phyloP scores from a whole-genome alignment of 306 rosid species.

The Gastrolobium bilobum region DNA sequence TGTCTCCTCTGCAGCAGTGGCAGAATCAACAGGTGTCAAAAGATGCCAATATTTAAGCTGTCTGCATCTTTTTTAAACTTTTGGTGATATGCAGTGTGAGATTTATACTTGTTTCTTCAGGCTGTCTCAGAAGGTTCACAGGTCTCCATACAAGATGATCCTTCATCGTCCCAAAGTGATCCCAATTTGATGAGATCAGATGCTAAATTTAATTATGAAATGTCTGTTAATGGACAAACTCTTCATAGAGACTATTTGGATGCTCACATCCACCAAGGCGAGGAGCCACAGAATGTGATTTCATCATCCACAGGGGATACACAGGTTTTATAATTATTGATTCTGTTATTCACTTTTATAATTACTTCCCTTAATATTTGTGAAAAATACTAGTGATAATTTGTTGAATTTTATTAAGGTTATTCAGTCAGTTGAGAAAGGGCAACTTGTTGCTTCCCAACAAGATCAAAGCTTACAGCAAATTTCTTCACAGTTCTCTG shows the following conservation, averaged over 20 bases:
- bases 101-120: slow-evolving; percentile 56
- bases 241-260: slow-evolving; percentile 71
- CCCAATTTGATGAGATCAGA: slow-evolving; percentile 71
- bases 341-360: neutral
- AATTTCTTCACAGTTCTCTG: slow-evolving; percentile 82
- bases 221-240: slow-evolving; percentile 78
- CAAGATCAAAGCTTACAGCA: slow-evolving; percentile 76
- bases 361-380: slow-evolving; percentile 3
- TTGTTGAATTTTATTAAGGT: slow-evolving; percentile 50
- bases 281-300: slow-evolving; percentile 64
- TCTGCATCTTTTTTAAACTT: neutral
- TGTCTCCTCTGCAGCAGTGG: slow-evolving; percentile 90
- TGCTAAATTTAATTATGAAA: slow-evolving; percentile 68
- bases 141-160: slow-evolving; percentile 66
- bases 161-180: slow-evolving; percentile 71
- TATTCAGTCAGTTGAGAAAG: slow-evolving; percentile 68
- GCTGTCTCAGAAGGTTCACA: slow-evolving; percentile 71
- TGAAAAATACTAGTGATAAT: slow-evolving; percentile 24
- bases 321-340: slow-evolving; percentile 61
- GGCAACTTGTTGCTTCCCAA: slow-evolving; percentile 63
- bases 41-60: slow-evolving; percentile 29
- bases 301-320: slow-evolving; percentile 69
- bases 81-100: slow-evolving; percentile 5
- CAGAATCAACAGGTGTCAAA: slow-evolving; percentile 80
- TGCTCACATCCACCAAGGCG: slow-evolving; percentile 63